Conservation (phyloP, 495 filamentous ascomycete genomes). For the Diplogelasinospora grovesii region DNA sequence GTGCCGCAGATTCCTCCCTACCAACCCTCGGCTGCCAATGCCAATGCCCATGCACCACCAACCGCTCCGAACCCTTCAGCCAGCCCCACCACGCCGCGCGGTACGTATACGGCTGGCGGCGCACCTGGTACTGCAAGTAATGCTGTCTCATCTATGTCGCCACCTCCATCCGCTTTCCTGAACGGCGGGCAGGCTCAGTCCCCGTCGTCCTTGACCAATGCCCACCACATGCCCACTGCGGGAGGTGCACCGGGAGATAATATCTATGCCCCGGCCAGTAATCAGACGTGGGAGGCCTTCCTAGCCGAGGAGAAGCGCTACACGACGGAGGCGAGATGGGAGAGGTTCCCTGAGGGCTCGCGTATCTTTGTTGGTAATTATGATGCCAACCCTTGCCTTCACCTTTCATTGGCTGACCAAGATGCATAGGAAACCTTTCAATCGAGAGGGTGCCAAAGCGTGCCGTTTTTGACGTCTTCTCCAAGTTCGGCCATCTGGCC, state of each 20-base stretch:
- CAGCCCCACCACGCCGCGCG: conserved; percentile 35
- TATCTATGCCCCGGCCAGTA: conserved; percentile 15
- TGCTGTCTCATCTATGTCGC: conserved; percentile 47
- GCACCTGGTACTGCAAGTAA: conserved; percentile 50
- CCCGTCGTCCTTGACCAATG: conserved; percentile 4
- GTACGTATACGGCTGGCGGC: conserved; percentile 42
- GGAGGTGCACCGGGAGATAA: conserved; percentile 4
- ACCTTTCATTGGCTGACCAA: conserved; percentile 1
- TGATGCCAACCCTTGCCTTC: background rate
- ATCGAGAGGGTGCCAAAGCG: conserved; percentile 90
- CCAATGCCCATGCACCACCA: conserved; percentile 32
- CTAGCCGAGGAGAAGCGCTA: conserved; percentile 61
- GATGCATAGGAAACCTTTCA: conserved; percentile 74
- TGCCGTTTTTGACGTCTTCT: conserved; percentile 86
- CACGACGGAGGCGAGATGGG: conserved; percentile 57
- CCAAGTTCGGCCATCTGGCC: conserved; percentile 76
- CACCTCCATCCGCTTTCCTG: conserved; percentile 51
- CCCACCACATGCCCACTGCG: conserved; percentile 38
- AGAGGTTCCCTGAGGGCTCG: conserved; percentile 79
- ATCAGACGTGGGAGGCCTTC: conserved; percentile 78
- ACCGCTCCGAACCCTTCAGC: too few species aligned
- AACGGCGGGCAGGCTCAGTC: conserved; percentile 15
- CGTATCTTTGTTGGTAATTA: conserved; percentile 88
- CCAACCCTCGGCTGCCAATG: conserved; percentile 12
- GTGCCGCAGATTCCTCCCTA: conserved; percentile 48